Base-by-base conservation (phyloP, 805 yeast species). In the Hanseniaspora hatyaiensis region DNA sequence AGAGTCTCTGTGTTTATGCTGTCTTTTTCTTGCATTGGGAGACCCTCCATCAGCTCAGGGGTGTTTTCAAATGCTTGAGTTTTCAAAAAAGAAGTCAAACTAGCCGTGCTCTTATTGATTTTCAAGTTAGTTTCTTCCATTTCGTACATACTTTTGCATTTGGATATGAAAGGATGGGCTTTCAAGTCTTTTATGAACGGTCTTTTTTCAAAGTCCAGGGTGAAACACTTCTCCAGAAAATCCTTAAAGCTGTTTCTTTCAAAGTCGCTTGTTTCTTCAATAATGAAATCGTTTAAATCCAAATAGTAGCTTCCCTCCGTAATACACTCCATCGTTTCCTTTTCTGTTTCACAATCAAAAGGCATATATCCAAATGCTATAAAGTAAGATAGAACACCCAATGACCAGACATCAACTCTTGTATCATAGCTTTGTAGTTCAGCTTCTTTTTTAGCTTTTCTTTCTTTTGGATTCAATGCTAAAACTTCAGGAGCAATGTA, bases 401-500 rank as follows among this genome's bases (percentile, higher is more conserved):
- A 66, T 0, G 88, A 82, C 89, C 89, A 81, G 28, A 81, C 68
- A 57, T 81, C 89, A 2, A 80, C 80, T 2, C 74, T 70, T 52
- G 64, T 68, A 22, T 73, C 73, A 54, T 80, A 81, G n/a, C n/a
- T n/a, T n/a, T n/a, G n/a, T n/a, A n/a, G n/a, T n/a, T n/a, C n/a
- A n/a, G n/a, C n/a, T 77, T 50, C 1, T 51, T 47, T 1, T 62
- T 59, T 26, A 55, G 57, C 8, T 15, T 19, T 8, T 19, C 34
- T 11, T 41, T 19, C 9, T 30, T 40, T n/a, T 48, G 46, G 38
- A 34, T 64, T 58, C 42, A 72, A 65, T 13, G 65, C 60, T 47
- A 74, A 66, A 34, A 82, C 69, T 57, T 81, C 88, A 1, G 89
- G 89, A 0, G 88, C 81, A 73, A 81, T 75, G 60, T 81, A 81